A percentile compares a stretch with the other conserved stretches of the same genome.
Conservation (phyloP, 352 stramenopile genomes). For the Aphanomyces invadans region DNA sequence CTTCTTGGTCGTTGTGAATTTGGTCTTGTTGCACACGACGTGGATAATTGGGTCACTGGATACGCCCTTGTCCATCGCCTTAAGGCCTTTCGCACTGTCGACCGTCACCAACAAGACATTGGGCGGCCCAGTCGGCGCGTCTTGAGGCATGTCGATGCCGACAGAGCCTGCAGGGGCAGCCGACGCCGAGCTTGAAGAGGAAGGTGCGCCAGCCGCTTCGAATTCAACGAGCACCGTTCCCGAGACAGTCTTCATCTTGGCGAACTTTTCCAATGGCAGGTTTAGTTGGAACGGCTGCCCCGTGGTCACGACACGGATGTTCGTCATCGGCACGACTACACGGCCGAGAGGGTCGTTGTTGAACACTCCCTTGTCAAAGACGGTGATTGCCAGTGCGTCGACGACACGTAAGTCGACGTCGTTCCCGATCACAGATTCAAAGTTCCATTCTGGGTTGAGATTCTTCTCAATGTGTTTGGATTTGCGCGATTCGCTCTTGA, state of each 20-base stretch:
- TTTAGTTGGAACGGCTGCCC: constrained; percentile 24
- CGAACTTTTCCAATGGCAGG: constrained; percentile 8
- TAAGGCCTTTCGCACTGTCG: constrained; percentile 64
- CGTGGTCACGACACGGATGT: constrained; percentile 39
- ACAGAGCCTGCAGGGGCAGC: constrained; percentile 1
- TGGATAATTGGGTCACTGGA: constrained; percentile 85
- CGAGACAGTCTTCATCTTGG: constrained; percentile 37
- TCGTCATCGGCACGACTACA: constrained; percentile 54
- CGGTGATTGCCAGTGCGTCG: constrained; percentile 46
- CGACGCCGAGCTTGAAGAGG: not conserved
- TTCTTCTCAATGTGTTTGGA: constrained; percentile 65
- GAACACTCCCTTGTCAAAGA: constrained; percentile 52
- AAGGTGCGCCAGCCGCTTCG: constrained; percentile 9
- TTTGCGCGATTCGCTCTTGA: constrained; percentile 43
- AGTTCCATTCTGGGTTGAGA: constrained; percentile 48
- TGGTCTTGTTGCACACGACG: constrained; percentile 62
- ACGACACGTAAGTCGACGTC: constrained; percentile 54
- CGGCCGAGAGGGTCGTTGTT: constrained; percentile 58
- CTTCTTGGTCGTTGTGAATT: constrained; percentile 69
- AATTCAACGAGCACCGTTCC: not conserved
- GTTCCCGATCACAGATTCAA: constrained; percentile 54
- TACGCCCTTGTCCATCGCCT: constrained; percentile 79
- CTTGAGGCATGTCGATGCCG: not conserved
- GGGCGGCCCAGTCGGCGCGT: constrained; percentile 29
- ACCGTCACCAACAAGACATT: constrained; percentile 69